Base-by-base conservation (phyloP, 352 stramenopile species). In the Detonula confervacea region DNA sequence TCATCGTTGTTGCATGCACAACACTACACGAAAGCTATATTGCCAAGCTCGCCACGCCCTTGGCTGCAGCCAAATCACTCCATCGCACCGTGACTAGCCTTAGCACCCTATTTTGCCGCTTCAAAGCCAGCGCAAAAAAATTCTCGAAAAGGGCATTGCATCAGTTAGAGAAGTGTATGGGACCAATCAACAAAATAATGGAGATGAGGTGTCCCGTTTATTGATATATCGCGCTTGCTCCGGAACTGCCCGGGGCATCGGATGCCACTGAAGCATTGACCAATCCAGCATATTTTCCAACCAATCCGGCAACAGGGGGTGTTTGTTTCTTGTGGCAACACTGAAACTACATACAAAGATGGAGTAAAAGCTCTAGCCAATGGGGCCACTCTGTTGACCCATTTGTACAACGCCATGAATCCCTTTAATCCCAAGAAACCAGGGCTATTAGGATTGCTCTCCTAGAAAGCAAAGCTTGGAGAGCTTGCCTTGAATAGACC, bases 361-460 rank as follows among this genome's bases (percentile, higher is more conserved):
- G 93, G 89, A 29, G 87, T 95, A 14, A 71, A 86, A 11, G 95
- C 90, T n/a, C 72, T 95, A 7, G 60, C 90, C 7, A 72, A 73
- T 52, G 95, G 95, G 5, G 82, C 95, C 14, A 88, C 84, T 33
- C 94, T 97, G 79, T 87, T 97, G 25, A 98, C 95, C 68, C 94
- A 97, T 77, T 70, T 97, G 16, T 97, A 96, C 83, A 97, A 97
- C 71, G 95, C 95, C 6, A 97, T 97, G 95, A 90, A 84, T 20
- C 86, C 91, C 3, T 97, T 97, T 84, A 95, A 97, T 67, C 95
- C 97, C 73, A 91, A 95, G 25, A 90, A 96, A 46, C 95, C 95
- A 5, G 95, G 95, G 1, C 89, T 98, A 60, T 92, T 97, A 11
- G 95, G 95, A 0, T 78, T 97, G 22, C 84, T 97, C 8, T 94